Percentiles rank a stretch among this genome's conserved stretches.
These are phyloP conservation scores for Mrakia blollopis DNA, from an alignment of 768 basidiomycete genomes.

Conservation along the genomic window DNA sequence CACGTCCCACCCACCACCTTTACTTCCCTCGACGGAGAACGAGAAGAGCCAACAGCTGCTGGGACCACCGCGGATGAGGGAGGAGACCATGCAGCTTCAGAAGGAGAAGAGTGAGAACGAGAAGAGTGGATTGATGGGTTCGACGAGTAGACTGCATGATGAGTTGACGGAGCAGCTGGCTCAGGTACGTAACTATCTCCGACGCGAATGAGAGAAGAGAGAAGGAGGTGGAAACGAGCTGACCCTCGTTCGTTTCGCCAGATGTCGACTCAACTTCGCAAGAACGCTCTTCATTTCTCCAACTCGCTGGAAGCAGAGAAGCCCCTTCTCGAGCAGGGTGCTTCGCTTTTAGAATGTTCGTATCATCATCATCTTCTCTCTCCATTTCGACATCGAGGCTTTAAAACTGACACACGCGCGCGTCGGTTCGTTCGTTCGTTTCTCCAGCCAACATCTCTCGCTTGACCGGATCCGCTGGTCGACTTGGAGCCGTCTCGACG, in stretches of 20 bases:
- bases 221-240: neutral
- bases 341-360: slow-evolving; percentile 24
- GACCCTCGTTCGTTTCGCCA: neutral
- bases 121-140: slow-evolving; percentile 10
- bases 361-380: neutral
- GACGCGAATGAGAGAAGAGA: neutral
- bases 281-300: slow-evolving; percentile 29
- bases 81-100: slow-evolving; percentile 3
- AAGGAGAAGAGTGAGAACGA: neutral
- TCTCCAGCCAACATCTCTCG: slow-evolving; percentile 21
- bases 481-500: slow-evolving; percentile 11
- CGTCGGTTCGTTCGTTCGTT: neutral
- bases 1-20: neutral
- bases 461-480: slow-evolving; percentile 10
- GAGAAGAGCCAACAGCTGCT: slow-evolving; percentile 7
- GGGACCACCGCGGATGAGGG: neutral
- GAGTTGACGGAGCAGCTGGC: slow-evolving; percentile 32
- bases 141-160: slow-evolving; percentile 27
- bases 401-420: neutral
- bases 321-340: slow-evolving; percentile 27
- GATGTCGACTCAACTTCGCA: slow-evolving; percentile 31
- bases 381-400: neutral
- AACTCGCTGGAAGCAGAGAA: slow-evolving; percentile 31
- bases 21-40: neutral
- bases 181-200: slow-evolving; percentile 8